These are phyloP conservation scores for Cochlearia excelsa DNA, from an alignment of 345 rosid genomes.

Conservation along the genomic window DNA sequence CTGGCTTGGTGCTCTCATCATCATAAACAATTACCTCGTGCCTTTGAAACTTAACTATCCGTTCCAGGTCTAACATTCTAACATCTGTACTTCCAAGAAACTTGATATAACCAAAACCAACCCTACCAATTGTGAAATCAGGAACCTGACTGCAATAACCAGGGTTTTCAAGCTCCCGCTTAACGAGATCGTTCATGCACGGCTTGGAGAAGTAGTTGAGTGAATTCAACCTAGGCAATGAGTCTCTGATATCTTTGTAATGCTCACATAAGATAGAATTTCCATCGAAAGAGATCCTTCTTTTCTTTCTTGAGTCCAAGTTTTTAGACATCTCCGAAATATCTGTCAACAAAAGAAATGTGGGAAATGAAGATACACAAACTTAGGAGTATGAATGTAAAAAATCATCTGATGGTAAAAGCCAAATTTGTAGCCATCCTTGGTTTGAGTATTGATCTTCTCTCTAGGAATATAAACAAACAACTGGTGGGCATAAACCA, in stretches of 20 bases:
- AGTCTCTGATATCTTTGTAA: slow-evolving; percentile 37
- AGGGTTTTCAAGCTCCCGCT: slow-evolving; percentile 51
- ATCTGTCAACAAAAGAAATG: slow-evolving; percentile 22
- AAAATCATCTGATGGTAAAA: background rate
- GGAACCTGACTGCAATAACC: slow-evolving; percentile 70
- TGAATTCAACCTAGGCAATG: slow-evolving; percentile 51
- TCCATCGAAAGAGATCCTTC: slow-evolving; percentile 37
- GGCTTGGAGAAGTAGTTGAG: slow-evolving; percentile 70
- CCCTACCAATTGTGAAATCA: slow-evolving; percentile 70
- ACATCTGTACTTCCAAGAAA: slow-evolving; percentile 80
- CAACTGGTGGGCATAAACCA: background rate
- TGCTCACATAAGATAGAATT: slow-evolving; percentile 18
- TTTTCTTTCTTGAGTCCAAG: slow-evolving; percentile 41
- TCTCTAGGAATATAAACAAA: background rate
- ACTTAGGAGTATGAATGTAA: background rate
- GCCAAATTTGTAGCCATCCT: background rate
- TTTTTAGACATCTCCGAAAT: slow-evolving; percentile 10
- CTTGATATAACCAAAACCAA: slow-evolving; percentile 67
- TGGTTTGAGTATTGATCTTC: background rate
- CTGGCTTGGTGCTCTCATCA: slow-evolving; percentile 73
- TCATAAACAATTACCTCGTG: slow-evolving; percentile 75
- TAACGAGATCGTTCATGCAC: slow-evolving; percentile 51
- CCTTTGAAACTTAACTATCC: slow-evolving; percentile 63
- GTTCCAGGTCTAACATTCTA: slow-evolving; percentile 62
- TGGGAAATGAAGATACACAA: slow-evolving; percentile 5